Percentiles rank a stretch among this genome's conserved stretches.
These are phyloP conservation scores for Plectosphaerella plurivora DNA, from an alignment of 2,329 filamentous ascomycete genomes.

Conservation along the genomic window DNA sequence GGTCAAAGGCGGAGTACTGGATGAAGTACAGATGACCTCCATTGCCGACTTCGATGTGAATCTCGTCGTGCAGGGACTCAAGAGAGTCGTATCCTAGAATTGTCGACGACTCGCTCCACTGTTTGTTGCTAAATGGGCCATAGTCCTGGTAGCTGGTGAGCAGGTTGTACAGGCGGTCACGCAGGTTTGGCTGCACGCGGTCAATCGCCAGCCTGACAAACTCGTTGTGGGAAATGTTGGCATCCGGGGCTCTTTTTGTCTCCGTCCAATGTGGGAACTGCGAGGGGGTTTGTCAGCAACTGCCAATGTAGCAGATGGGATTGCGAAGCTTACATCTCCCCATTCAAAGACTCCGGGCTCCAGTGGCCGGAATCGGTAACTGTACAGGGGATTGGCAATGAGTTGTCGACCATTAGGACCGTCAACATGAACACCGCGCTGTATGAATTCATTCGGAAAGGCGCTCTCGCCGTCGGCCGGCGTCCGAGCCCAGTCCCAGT, in stretches of 20 bases:
- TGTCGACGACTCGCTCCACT: conserved; percentile 46
- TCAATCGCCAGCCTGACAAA: conserved; percentile 48
- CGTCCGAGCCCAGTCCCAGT: conserved; percentile 54
- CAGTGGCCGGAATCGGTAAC: conserved; percentile 57
- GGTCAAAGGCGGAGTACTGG: conserved; percentile 73
- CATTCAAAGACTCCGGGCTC: conserved; percentile 54
- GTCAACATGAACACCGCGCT: conserved; percentile 45
- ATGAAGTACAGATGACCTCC: conserved; percentile 67
- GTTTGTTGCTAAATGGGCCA: conserved; percentile 65
- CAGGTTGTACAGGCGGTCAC: conserved; percentile 62
- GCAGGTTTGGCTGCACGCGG: conserved; percentile 47
- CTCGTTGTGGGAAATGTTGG: conserved; percentile 51
- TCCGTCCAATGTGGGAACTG: conserved; percentile 56
- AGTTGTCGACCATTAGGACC: conserved; percentile 51
- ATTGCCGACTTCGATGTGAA: conserved; percentile 55
- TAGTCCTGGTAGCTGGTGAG: conserved; percentile 66
- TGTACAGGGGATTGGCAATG: conserved; percentile 59
- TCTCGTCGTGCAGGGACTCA: conserved; percentile 59
- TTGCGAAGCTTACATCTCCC: conserved; percentile 41
- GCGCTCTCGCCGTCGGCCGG: conserved; percentile 44
- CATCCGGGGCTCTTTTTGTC: conserved; percentile 54
- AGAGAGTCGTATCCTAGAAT: conserved; percentile 56
- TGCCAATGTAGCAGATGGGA: background rate
- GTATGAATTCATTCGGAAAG: conserved; percentile 39
- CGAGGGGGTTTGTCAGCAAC: background rate